Conservation (phyloP, 2,329 filamentous ascomycete species). For the Beauveria australis region DNA sequence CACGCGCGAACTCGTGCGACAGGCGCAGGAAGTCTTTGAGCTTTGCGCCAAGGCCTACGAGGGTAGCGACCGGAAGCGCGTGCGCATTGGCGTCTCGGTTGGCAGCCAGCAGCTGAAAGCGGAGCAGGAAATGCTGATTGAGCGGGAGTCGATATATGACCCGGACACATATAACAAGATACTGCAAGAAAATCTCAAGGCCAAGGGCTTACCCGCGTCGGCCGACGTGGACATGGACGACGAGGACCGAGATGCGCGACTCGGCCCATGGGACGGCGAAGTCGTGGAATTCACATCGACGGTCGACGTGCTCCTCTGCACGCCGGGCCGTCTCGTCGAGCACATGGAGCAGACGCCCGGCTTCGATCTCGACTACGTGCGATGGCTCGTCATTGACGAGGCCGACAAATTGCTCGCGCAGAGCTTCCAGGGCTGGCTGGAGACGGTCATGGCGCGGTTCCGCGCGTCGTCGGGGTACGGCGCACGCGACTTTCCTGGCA, state of each 20-base stretch:
- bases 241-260: slow-evolving; percentile 17
- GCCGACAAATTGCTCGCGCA: slow-evolving; percentile 87
- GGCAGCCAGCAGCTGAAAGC: slow-evolving; percentile 69
- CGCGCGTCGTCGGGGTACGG: slow-evolving; percentile 38
- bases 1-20: slow-evolving; percentile 80
- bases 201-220: not conserved
- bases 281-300: slow-evolving; percentile 59
- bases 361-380: slow-evolving; percentile 68
- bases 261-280: slow-evolving; percentile 36
- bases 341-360: slow-evolving; percentile 78
- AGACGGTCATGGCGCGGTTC: slow-evolving; percentile 58
- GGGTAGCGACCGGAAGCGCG: slow-evolving; percentile 49
- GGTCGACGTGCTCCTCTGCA: slow-evolving; percentile 84
- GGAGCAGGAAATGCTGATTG: slow-evolving; percentile 44
- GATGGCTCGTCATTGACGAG: slow-evolving; percentile 90
- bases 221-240: slow-evolving; percentile 6
- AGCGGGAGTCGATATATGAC: slow-evolving; percentile 51
- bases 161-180: slow-evolving; percentile 40
- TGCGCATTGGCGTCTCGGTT: slow-evolving; percentile 74
- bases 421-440: slow-evolving; percentile 87
- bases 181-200: slow-evolving; percentile 19
- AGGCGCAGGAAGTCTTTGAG: slow-evolving; percentile 73
- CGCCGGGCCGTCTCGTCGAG: slow-evolving; percentile 84
- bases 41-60: slow-evolving; percentile 58
- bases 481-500: slow-evolving; percentile 44